Percentiles rank a stretch among this genome's conserved stretches.
These are phyloP conservation scores for Pholiota conissans DNA, from an alignment of 768 basidiomycete genomes.

Conservation along the genomic window DNA sequence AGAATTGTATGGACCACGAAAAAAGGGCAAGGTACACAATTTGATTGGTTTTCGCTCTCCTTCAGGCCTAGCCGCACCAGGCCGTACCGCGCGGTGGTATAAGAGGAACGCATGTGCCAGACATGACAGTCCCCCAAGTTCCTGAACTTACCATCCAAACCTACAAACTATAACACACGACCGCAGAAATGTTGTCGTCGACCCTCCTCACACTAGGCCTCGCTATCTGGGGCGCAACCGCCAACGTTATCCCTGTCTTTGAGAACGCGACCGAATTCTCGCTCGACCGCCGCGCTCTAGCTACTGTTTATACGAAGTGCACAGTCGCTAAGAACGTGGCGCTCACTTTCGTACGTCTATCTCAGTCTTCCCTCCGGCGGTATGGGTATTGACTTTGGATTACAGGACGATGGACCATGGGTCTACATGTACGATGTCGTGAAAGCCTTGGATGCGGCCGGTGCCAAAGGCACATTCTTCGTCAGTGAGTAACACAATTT, in stretches of 20 bases:
- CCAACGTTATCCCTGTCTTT: not conserved
- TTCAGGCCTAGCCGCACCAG: not conserved
- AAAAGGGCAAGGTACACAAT: not conserved
- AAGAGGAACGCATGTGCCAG: not conserved
- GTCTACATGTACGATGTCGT: conserved; percentile 31
- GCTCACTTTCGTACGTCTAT: conserved; percentile 21
- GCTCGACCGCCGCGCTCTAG: conserved; percentile 20
- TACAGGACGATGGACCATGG: conserved; percentile 37
- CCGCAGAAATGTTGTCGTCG: not conserved
- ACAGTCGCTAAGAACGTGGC: conserved; percentile 27
- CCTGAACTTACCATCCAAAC: not conserved
- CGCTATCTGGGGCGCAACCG: conserved; percentile 5
- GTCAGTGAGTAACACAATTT: conserved; percentile 27
- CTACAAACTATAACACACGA: not conserved
- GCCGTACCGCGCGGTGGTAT: not conserved
- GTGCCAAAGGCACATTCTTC: conserved; percentile 44
- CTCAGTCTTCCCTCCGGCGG: not conserved
- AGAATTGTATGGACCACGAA: no score
- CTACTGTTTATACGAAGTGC: conserved; percentile 31
- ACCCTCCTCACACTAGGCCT: conserved; percentile 1
- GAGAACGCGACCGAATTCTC: not conserved
- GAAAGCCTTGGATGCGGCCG: conserved; percentile 30
- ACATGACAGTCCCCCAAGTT: not conserved
- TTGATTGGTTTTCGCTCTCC: not conserved
- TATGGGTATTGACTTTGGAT: not conserved